Evolutionary conservation across 352 stramenopile genomes (phyloP).

Genomic region (Phytophthora pluvialis): DNA sequence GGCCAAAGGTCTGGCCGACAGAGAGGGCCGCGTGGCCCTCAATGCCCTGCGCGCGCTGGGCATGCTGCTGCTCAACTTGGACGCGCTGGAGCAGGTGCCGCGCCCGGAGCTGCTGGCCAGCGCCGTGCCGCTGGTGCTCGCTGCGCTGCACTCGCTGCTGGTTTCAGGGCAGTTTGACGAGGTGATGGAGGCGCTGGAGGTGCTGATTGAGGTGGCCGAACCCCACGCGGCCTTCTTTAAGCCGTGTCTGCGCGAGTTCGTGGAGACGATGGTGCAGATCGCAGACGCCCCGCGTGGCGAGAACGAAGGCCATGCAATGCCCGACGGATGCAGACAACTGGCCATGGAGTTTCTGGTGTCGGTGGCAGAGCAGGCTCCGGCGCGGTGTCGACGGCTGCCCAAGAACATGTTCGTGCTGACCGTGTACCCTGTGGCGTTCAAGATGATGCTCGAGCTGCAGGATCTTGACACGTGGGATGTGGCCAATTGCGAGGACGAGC

Average conservation of each 20-base stretch:
- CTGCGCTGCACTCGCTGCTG: slow-evolving; percentile 60
- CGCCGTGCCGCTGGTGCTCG: slow-evolving; percentile 61
- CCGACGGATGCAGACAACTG: slow-evolving; percentile 76
- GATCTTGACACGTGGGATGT: slow-evolving; percentile 79
- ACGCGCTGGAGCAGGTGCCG: slow-evolving; percentile 59
- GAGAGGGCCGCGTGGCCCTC: slow-evolving; percentile 68
- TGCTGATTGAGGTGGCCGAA: slow-evolving; percentile 84
- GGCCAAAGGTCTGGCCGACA: slow-evolving; percentile 53
- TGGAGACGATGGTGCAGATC: slow-evolving; percentile 80
- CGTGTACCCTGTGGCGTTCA: slow-evolving; percentile 82
- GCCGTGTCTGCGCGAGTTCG: slow-evolving; percentile 58
- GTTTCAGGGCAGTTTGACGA: slow-evolving; percentile 63
- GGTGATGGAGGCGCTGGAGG: slow-evolving; percentile 81
- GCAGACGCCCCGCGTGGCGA: slow-evolving; percentile 49
- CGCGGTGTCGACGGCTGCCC: slow-evolving; percentile 62
- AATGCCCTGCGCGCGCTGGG: slow-evolving; percentile 72
- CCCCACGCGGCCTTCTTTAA: slow-evolving; percentile 79
- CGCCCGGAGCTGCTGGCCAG: slow-evolving; percentile 58
- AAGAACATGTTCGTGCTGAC: slow-evolving; percentile 79
- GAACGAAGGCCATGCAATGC: slow-evolving; percentile 37
- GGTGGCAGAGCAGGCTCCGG: slow-evolving; percentile 72
- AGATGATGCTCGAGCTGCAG: slow-evolving; percentile 86
- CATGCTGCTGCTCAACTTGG: slow-evolving; percentile 83
- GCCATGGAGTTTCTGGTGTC: slow-evolving; percentile 89
- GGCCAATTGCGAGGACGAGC: slow-evolving; percentile 69